phyloP scores from a whole-genome alignment of 345 rosid genomes.

The Brassica cretica region DNA sequence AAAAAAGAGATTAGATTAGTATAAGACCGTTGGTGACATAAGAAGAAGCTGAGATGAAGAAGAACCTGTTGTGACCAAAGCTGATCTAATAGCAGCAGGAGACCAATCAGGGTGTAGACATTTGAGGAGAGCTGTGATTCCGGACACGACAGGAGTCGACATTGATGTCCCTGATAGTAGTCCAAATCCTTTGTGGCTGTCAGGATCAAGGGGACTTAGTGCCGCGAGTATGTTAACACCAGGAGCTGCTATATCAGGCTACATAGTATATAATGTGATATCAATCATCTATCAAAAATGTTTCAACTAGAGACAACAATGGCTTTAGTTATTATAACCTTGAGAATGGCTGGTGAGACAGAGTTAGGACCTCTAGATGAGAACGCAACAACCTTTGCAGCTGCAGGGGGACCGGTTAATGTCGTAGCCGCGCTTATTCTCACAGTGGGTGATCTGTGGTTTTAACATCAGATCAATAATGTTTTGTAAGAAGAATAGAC shows the following conservation, averaged over 20 bases:
- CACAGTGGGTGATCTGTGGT: constrained; percentile 22
- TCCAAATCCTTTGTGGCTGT: neutral
- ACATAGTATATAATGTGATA: neutral
- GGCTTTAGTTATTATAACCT: constrained; percentile 38
- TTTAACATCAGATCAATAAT: constrained; percentile 37
- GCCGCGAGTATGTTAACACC: constrained; percentile 45
- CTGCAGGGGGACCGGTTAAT: constrained; percentile 35
- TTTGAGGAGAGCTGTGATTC: constrained; percentile 45
- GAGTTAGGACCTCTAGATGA: constrained; percentile 60
- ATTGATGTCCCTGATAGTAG: constrained; percentile 45
- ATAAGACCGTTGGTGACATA: neutral
- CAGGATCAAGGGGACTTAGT: neutral
- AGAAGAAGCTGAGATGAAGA: neutral
- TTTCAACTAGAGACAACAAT: neutral
- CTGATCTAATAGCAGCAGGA: constrained; percentile 53
- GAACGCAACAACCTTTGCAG: constrained; percentile 40
- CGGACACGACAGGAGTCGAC: constrained; percentile 46
- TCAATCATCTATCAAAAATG: neutral
- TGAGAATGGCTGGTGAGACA: constrained; percentile 54
- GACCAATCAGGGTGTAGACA: constrained; percentile 43
- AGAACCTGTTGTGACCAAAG: constrained; percentile 51
- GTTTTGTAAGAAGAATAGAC: neutral
- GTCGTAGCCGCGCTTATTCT: constrained; percentile 43
- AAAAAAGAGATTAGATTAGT: neutral
- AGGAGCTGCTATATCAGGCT: constrained; percentile 53